Percentiles rank a stretch among this genome's conserved stretches.
These are phyloP conservation scores for Ascochyta viciae-villosae DNA, from an alignment of 2,329 filamentous ascomycete species.

Conservation along the genomic window DNA sequence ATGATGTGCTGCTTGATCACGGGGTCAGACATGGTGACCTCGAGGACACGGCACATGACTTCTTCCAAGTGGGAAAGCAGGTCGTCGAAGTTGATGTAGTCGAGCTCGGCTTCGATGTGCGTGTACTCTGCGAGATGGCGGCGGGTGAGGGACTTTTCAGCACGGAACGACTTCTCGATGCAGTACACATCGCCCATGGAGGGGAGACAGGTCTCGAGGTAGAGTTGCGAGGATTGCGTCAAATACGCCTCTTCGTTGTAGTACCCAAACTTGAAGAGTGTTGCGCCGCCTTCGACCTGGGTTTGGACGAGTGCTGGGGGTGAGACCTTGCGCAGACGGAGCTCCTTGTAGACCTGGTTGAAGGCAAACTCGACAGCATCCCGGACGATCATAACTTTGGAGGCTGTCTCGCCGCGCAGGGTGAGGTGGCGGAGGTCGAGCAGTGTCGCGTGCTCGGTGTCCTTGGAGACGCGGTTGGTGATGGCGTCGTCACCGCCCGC, in stretches of 20 bases:
- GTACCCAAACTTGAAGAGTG: conserved; percentile 87
- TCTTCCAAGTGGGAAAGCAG: conserved; percentile 87
- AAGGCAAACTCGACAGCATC: conserved; percentile 83
- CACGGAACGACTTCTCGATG: conserved; percentile 98
- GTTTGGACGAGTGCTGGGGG: conserved; percentile 94
- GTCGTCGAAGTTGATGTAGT: conserved; percentile 93
- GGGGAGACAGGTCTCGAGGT: conserved; percentile 92
- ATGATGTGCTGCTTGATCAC: conserved; percentile 76
- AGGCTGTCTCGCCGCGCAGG: conserved; percentile 82
- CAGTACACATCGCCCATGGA: conserved; percentile 95
- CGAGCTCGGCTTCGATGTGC: conserved; percentile 93
- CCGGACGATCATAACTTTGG: conserved; percentile 87
- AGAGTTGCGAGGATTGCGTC: conserved; percentile 95
- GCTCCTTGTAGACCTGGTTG: conserved; percentile 77
- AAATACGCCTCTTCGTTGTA: conserved; percentile 91
- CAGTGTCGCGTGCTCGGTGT: conserved; percentile 74
- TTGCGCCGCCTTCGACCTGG: conserved; percentile 90
- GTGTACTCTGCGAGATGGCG: conserved; percentile 96
- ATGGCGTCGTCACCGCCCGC: conserved; percentile 90
- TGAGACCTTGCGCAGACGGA: conserved; percentile 80
- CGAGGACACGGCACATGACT: conserved; percentile 85
- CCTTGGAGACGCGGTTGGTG: conserved; percentile 77
- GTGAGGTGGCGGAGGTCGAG: conserved; percentile 85
- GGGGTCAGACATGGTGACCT: conserved; percentile 76
- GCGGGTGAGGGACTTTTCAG: conserved; percentile 93